Conservation (phyloP, 2,329 filamentous ascomycete species). For the Epichloe gansuensis region DNA sequence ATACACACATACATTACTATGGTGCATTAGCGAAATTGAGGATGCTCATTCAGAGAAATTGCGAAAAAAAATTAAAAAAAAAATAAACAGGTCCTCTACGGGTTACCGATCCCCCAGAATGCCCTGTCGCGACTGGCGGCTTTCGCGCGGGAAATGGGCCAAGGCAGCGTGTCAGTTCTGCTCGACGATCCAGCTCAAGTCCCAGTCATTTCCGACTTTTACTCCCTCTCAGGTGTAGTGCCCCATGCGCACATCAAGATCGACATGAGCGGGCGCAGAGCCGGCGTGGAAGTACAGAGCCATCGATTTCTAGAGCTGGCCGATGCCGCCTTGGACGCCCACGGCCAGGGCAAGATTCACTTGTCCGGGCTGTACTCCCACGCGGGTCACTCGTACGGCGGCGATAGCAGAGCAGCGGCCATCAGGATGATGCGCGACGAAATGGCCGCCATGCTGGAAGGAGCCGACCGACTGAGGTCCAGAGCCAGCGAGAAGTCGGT, state of each 20-base stretch:
- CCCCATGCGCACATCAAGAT: constrained; percentile 58
- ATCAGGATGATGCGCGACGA: constrained; percentile 19
- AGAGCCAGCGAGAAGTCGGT: constrained; percentile 8
- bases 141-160: constrained; percentile 42
- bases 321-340: constrained; percentile 20
- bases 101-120: constrained; percentile 53
- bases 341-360: constrained; percentile 16
- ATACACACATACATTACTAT: background rate
- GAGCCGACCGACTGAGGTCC: constrained; percentile 11
- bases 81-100: constrained; percentile 48
- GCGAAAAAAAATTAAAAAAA: background rate
- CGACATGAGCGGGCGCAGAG: constrained; percentile 59
- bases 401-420: constrained; percentile 19
- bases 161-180: constrained; percentile 47
- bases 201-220: constrained; percentile 28
- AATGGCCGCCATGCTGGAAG: constrained; percentile 16
- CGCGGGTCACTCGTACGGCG: constrained; percentile 56
- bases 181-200: constrained; percentile 57
- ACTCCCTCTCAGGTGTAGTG: constrained; percentile 28
- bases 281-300: constrained; percentile 44
- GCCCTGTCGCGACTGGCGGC: constrained; percentile 44
- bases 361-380: constrained; percentile 61
- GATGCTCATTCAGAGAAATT: background rate
- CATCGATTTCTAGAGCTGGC: constrained; percentile 35
- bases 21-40: background rate